These are phyloP conservation scores for Amaranthus cruentus DNA, from an alignment of 148 eudicot species.

Conservation along the genomic window DNA sequence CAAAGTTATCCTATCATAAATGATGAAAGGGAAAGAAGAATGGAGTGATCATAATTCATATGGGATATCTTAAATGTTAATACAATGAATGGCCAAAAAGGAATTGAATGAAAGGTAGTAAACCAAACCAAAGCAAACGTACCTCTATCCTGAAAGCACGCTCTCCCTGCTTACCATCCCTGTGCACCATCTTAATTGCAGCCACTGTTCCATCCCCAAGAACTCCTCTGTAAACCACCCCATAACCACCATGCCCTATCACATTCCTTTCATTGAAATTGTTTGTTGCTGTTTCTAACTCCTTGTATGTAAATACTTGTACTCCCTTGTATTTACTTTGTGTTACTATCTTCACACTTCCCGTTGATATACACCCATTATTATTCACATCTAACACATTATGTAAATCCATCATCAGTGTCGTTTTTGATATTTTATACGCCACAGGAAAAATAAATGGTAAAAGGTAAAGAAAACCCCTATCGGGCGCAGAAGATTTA, in stretches of 20 bases:
- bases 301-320: conserved; percentile 83
- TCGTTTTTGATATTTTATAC: no score
- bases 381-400: conserved; percentile 7
- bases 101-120: conserved; percentile 12
- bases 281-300: conserved; percentile 72
- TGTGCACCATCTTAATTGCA: conserved; percentile 65
- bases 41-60: background rate
- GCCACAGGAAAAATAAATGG: no score
- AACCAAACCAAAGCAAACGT: background rate
- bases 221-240: conserved; percentile 71
- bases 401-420: no score
- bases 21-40: conserved; percentile 4
- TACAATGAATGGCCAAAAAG: conserved; percentile 2
- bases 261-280: conserved; percentile 56
- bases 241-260: conserved; percentile 65
- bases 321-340: conserved; percentile 46
- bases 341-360: conserved; percentile 28
- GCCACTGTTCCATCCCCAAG: conserved; percentile 63
- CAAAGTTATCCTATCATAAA: background rate
- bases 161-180: conserved; percentile 74
- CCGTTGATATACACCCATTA: conserved; percentile 51
- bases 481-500: conserved; percentile 1
- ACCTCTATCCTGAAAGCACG: conserved; percentile 90
- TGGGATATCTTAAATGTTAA: background rate
- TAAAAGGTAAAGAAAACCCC: conserved; percentile 16